These are phyloP conservation scores for Oryza nivara DNA, from an alignment of 176 grass and related monocot genomes.

Conservation along the genomic window DNA sequence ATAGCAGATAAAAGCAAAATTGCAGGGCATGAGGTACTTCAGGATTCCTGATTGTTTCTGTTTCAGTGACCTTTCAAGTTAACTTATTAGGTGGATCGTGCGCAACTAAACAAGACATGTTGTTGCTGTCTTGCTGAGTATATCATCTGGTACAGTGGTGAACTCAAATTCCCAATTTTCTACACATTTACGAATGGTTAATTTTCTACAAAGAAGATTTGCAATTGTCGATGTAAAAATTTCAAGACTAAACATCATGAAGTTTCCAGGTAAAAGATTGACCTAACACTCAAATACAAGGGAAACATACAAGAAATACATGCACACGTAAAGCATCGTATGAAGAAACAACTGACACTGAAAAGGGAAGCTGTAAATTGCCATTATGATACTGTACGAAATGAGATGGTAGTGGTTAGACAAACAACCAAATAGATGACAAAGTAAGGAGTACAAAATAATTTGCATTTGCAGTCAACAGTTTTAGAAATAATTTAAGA, in stretches of 20 bases:
- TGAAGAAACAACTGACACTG: background rate
- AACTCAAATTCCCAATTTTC: conserved; percentile 3
- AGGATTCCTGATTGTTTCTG: background rate
- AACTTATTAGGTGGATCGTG: background rate
- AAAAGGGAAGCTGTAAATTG: background rate
- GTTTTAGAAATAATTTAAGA: background rate
- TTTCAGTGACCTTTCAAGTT: background rate
- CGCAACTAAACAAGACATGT: background rate
- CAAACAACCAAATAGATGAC: background rate
- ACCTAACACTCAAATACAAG: background rate
- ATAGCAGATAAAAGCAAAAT: background rate
- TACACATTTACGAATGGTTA: background rate
- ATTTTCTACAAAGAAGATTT: conserved; percentile 10
- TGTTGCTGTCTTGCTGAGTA: background rate
- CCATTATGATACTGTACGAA: background rate
- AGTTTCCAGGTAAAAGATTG: background rate
- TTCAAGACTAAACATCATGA: background rate
- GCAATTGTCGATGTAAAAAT: background rate
- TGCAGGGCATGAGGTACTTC: background rate
- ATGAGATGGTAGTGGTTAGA: background rate
- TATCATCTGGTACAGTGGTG: background rate
- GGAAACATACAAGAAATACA: background rate
- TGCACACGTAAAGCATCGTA: background rate
- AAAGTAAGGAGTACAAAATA: background rate
- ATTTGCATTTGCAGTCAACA: background rate